These are phyloP conservation scores for Jimgerdemannia flammicorona DNA, from an alignment of 192 early-diverging fungal genomes.

Conservation along the genomic window DNA sequence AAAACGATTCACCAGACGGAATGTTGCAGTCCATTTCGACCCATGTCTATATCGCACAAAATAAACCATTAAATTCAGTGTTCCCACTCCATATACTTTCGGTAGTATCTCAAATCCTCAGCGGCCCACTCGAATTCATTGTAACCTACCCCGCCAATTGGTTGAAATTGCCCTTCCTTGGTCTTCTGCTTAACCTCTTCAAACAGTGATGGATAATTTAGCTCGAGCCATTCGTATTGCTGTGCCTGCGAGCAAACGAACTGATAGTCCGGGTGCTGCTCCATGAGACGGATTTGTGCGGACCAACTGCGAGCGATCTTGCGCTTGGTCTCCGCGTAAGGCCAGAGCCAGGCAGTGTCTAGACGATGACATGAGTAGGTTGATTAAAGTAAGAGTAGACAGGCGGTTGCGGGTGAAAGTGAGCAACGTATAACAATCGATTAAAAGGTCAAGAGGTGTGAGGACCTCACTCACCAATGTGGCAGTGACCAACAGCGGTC, in stretches of 20 bases:
- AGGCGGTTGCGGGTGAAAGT: constrained; percentile 6
- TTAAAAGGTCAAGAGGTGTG: no score
- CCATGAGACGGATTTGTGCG: constrained; percentile 78
- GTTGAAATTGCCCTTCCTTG: constrained; percentile 78
- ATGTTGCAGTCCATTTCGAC: constrained; percentile 57
- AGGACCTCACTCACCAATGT: constrained; percentile 39
- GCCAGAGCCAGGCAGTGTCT: constrained; percentile 94
- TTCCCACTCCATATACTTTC: no score
- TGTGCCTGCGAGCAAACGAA: constrained; percentile 98
- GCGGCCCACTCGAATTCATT: neutral
- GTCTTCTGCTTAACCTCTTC: constrained; percentile 66
- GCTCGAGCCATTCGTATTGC: constrained; percentile 92
- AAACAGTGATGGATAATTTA: constrained; percentile 84
- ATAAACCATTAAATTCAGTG: no score
- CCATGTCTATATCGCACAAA: neutral
- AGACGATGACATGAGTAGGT: constrained; percentile 16
- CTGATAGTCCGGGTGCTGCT: constrained; percentile 79
- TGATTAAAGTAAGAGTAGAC: constrained; percentile 6
- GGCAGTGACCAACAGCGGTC: constrained; percentile 83
- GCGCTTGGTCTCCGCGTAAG: constrained; percentile 95
- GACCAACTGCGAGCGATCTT: constrained; percentile 87
- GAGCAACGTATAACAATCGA: neutral
- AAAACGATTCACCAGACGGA: constrained; percentile 91
- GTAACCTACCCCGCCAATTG: constrained; percentile 75
- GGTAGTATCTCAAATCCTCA: neutral